A percentile compares a stretch with the other conserved stretches of the same genome.
Evolutionary conservation across 768 basidiomycete species (phyloP).

Genomic region (Hericium erinaceus): DNA sequence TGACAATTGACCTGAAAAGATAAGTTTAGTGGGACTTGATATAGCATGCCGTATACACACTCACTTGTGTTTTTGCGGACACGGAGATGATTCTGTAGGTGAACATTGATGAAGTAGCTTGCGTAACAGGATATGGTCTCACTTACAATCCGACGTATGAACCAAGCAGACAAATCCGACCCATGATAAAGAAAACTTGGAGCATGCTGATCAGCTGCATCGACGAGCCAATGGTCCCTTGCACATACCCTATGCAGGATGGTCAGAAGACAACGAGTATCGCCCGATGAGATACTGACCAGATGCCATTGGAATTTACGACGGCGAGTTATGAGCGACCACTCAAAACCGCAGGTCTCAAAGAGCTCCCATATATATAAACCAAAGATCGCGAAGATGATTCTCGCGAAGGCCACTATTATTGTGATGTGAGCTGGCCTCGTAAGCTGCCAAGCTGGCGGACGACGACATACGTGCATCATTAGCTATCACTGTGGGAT

Average conservation of each 20-base stretch:
- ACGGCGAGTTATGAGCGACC: conserved; percentile 48
- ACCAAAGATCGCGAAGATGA: conserved; percentile 57
- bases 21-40: background rate
- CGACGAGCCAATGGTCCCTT: no score
- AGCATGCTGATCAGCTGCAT: no score
- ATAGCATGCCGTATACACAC: background rate
- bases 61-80: background rate
- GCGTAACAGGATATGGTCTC: background rate
- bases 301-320: conserved; percentile 62
- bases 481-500: conserved; percentile 32
- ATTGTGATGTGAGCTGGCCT: conserved; percentile 8
- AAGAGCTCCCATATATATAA: conserved; percentile 62
- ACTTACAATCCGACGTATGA: background rate
- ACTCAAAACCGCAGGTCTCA: conserved; percentile 56
- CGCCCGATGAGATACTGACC: background rate
- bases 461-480: conserved; percentile 8
- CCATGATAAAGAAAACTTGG: background rate
- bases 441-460: no score
- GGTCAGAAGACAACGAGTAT: no score
- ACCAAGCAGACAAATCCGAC: background rate
- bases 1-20: background rate
- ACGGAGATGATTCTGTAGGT: background rate
- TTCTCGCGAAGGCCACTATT: conserved; percentile 51
- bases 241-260: no score
- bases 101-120: background rate